These are phyloP conservation scores for Quercus agrifolia DNA, from an alignment of 306 rosid species.

Conservation along the genomic window DNA sequence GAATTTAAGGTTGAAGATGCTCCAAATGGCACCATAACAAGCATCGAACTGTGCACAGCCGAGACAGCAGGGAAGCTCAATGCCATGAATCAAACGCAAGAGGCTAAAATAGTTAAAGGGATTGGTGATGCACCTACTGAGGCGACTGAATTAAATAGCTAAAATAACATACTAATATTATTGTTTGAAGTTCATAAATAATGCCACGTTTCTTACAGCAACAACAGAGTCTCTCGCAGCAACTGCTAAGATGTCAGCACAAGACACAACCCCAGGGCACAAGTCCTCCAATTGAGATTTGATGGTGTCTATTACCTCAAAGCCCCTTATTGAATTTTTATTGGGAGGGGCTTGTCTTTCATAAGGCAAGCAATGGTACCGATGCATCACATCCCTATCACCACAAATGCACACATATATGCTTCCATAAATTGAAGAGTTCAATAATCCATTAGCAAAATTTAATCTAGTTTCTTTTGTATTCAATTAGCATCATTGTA, in stretches of 20 bases:
- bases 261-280: conserved; percentile 59
- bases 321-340: conserved; percentile 50
- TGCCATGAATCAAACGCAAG: not conserved
- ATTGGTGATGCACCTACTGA: not conserved
- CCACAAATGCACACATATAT: too few species aligned
- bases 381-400: conserved; percentile 51
- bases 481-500: too few species aligned
- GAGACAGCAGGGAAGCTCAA: not conserved
- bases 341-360: conserved; percentile 58
- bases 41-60: not conserved
- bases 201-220: not conserved
- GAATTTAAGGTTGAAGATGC: conserved; percentile 11
- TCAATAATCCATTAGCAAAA: too few species aligned
- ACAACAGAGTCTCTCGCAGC: conserved; percentile 51
- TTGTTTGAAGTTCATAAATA: not conserved
- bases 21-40: not conserved
- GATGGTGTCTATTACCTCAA: conserved; percentile 54
- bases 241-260: conserved; percentile 63
- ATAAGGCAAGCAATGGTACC: conserved; percentile 44
- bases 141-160: not conserved
- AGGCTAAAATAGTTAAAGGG: not conserved
- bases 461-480: too few species aligned
- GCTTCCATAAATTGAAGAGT: too few species aligned
- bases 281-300: conserved; percentile 45
- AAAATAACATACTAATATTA: not conserved